Percentiles rank a stretch among this genome's conserved stretches.
These are phyloP conservation scores for Lactuca sativa DNA, from an alignment of 129 eudicot species.

Conservation along the genomic window DNA sequence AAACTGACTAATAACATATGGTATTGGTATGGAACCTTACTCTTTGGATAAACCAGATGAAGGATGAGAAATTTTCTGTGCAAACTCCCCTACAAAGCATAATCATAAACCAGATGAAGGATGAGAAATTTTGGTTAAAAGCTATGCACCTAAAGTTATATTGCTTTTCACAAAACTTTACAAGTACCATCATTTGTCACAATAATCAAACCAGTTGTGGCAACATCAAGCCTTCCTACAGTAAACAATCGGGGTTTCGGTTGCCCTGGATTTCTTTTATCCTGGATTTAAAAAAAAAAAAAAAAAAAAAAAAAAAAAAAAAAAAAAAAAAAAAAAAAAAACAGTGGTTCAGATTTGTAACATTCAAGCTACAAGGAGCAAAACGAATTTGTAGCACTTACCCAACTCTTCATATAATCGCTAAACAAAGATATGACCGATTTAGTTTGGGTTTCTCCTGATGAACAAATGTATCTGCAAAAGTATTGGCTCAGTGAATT, in stretches of 20 bases:
- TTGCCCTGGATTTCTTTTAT: slow-evolving; percentile 65
- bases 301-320: slow-evolving; percentile 3
- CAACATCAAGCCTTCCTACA: slow-evolving; percentile 94
- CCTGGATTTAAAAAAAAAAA: slow-evolving; percentile 40
- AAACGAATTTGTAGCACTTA: slow-evolving; percentile 29
- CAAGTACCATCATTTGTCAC: slow-evolving; percentile 91
- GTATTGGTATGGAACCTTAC: slow-evolving; percentile 45
- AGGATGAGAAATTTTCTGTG: slow-evolving; percentile 89
- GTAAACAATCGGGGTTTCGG: slow-evolving; percentile 89
- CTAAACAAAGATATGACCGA: slow-evolving; percentile 64
- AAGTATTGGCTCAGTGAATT: not conserved
- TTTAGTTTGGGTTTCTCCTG: slow-evolving; percentile 81
- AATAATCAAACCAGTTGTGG: slow-evolving; percentile 84
- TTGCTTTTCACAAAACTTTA: not conserved
- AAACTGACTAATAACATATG: not conserved
- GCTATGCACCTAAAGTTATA: not conserved
- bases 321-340: slow-evolving; percentile 5
- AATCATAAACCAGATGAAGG: slow-evolving; percentile 65
- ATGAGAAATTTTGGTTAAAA: slow-evolving; percentile 59
- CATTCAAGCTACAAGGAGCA: not conserved
- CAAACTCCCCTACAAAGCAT: slow-evolving; percentile 71
- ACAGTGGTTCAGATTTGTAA: slow-evolving; percentile 1
- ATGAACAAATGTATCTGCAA: slow-evolving; percentile 88
- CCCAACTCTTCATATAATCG: slow-evolving; percentile 88
- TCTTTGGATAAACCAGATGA: slow-evolving; percentile 90